Percentiles rank a stretch among this genome's conserved stretches.
Conservation (phyloP, 352 stramenopile species). For the Blastocystis sp. region DNA sequence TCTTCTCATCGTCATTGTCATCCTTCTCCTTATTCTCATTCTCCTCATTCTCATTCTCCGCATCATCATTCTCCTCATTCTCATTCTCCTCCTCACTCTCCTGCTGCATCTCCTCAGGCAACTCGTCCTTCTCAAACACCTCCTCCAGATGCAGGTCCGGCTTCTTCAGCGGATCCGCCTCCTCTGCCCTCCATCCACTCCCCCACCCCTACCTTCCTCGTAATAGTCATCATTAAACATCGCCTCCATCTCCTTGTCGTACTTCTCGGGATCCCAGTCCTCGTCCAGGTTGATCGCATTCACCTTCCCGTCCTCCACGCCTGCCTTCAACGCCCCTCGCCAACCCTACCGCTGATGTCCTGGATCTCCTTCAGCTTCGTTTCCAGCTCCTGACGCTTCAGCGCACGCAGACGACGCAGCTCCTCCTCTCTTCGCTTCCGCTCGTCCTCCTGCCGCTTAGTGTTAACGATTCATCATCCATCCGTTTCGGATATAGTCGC, state of each 20-base stretch:
- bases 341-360: constrained; percentile 61
- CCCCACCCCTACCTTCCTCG: constrained; percentile 68
- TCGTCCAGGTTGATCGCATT: constrained; percentile 74
- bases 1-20: constrained; percentile 60
- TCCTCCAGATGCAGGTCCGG: constrained; percentile 75
- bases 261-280: constrained; percentile 88
- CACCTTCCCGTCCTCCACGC: constrained; percentile 66
- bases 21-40: constrained; percentile 61
- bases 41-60: constrained; percentile 58
- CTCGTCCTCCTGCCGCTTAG: constrained; percentile 80
- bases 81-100: constrained; percentile 60
- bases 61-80: constrained; percentile 59
- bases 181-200: constrained; percentile 53
- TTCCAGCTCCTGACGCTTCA: constrained; percentile 88
- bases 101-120: constrained; percentile 58
- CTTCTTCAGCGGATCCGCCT: constrained; percentile 65
- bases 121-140: constrained; percentile 68
- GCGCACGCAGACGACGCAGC: constrained; percentile 87
- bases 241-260: constrained; percentile 85
- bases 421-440: constrained; percentile 89
- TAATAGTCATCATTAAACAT: constrained; percentile 97
- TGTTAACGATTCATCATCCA: constrained; percentile 62
- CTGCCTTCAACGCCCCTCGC: constrained; percentile 53
- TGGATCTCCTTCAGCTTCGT: constrained; percentile 80
- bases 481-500: constrained; percentile 61